Evolutionary conservation across 2,329 filamentous ascomycete species (phyloP), one percentile per base, ranked within the genome.

Genomic region (Didymella segeticola): DNA sequence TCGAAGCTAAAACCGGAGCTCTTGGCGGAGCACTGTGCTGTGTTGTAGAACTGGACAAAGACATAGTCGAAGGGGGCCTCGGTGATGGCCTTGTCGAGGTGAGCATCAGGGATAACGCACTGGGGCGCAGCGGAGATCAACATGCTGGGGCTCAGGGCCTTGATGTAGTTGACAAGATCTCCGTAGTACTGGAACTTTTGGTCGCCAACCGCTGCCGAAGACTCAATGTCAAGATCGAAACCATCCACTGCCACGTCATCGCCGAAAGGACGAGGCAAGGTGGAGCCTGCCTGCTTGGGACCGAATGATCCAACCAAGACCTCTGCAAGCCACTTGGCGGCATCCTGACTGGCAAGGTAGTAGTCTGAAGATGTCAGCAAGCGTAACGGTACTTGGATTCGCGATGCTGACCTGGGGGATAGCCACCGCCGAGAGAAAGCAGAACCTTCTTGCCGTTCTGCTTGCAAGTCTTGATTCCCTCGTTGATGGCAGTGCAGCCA

Each of bases 21-120:
- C 17, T 75, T 71, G 17, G 82, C 81, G 51, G 80, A 82, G 72
- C 83, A 85, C 3, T 61, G 42, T 10, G 68, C 59, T 1, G 79
- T 83, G 73, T 84, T 84, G 72, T 84, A 85, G 69, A 82, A 84
- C 56, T 84, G 82, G 29, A 82, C 74, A 70, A 80, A 84, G 57
- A 84, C 62, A 60, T 81, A 83, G 64, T 84, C 82, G 60, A 84
- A 82, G 9, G 58, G 56, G 8, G 79, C 71, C 27, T 72, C 72
- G 14, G 53, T 38, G 48, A 84, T 81, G 7, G 79, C 78, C 30
- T 74, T 46, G n/a, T 69, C 66, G 20, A 84, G 74, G 67, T 66
- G 77, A 19, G 62, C 60, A 60, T 84, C 82, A 2, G 81, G 80
- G 19, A 79, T 65, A 8, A 71, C 41, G 58, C 82, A 84, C 61